Percentiles rank a stretch among this genome's conserved stretches.
Conservation (phyloP, 495 filamentous ascomycete species). For the Annulohypoxylon bovei region DNA sequence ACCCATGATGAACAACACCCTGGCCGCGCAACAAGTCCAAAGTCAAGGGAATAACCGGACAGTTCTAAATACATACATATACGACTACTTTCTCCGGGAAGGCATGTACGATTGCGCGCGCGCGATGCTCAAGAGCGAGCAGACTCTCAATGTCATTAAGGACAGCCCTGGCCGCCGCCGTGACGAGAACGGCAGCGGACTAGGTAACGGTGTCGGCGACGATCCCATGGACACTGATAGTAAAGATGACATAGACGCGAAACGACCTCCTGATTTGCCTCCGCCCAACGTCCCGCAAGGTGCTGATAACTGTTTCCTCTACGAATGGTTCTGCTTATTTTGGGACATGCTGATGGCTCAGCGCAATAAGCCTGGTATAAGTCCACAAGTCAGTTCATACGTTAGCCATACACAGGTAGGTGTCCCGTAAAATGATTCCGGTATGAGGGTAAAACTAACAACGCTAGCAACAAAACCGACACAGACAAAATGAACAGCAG, state of each 20-base stretch:
- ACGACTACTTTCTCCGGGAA: slow-evolving; percentile 92
- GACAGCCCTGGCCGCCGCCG: slow-evolving; percentile 68
- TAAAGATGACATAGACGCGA: slow-evolving; percentile 78
- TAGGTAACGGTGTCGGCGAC: slow-evolving; percentile 78
- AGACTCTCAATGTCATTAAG: slow-evolving; percentile 63
- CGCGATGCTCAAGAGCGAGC: slow-evolving; percentile 71
- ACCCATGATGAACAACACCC: slow-evolving; percentile 76
- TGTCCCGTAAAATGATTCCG: slow-evolving; percentile 1
- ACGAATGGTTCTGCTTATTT: slow-evolving; percentile 96
- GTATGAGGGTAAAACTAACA: slow-evolving; percentile 1
- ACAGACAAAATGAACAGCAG: slow-evolving; percentile 73
- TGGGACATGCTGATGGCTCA: slow-evolving; percentile 92
- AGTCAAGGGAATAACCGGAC: slow-evolving; percentile 55
- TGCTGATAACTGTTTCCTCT: slow-evolving; percentile 79
- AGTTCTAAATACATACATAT: slow-evolving; percentile 91
- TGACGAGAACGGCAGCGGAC: slow-evolving; percentile 68
- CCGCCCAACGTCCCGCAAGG: slow-evolving; percentile 70
- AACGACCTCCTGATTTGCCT: slow-evolving; percentile 81
- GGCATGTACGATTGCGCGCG: slow-evolving; percentile 82
- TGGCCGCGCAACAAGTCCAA: slow-evolving; percentile 52
- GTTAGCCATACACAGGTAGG: slow-evolving; percentile 83
- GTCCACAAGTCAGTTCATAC: slow-evolving; percentile 69
- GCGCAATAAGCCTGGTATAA: slow-evolving; percentile 66
- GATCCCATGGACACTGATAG: slow-evolving; percentile 83
- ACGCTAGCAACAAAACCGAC: slow-evolving; percentile 68